phyloP scores from a whole-genome alignment of 1,284 basidiomycete genomes.

The Ganoderma lucidum region DNA sequence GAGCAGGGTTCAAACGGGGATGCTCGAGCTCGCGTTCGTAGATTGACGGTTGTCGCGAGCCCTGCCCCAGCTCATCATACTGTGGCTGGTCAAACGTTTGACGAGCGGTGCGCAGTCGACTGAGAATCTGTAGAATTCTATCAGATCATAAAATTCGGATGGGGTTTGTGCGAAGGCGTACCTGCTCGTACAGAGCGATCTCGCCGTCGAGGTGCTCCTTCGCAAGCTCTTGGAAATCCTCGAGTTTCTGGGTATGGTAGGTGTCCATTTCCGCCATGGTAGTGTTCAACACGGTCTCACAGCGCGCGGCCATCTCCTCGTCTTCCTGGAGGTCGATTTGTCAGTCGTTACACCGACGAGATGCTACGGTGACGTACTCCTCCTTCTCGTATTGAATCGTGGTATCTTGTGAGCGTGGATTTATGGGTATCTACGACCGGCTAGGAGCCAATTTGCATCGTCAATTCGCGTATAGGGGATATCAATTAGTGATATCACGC shows the following conservation, averaged over 20 bases:
- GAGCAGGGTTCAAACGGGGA: slow-evolving; percentile 56
- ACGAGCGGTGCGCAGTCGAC: slow-evolving; percentile 62
- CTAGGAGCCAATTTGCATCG: slow-evolving; percentile 44
- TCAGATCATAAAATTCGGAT: background rate
- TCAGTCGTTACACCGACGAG: slow-evolving; percentile 5
- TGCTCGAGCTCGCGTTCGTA: slow-evolving; percentile 76
- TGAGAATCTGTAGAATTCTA: slow-evolving; percentile 53
- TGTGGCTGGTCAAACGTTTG: slow-evolving; percentile 56
- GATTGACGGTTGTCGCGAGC: slow-evolving; percentile 69
- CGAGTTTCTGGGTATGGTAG: slow-evolving; percentile 76
- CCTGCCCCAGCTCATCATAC: slow-evolving; percentile 52
- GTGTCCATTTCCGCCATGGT: slow-evolving; percentile 89
- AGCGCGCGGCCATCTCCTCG: slow-evolving; percentile 73
- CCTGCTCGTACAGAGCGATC: slow-evolving; percentile 78
- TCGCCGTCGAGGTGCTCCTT: slow-evolving; percentile 80
- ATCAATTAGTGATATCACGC: slow-evolving; percentile 21
- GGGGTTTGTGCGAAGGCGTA: slow-evolving; percentile 31
- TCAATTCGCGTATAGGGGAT: background rate
- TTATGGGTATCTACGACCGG: slow-evolving; percentile 76
- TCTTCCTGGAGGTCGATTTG: slow-evolving; percentile 50
- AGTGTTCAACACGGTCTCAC: slow-evolving; percentile 88
- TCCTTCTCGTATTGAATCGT: slow-evolving; percentile 53
- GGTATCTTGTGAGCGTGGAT: slow-evolving; percentile 70
- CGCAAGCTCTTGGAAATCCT: slow-evolving; percentile 68
- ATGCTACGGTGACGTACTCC: slow-evolving; percentile 43